Base-by-base conservation (phyloP, 176 grass and related monocot genomes). In the Oryza longistaminata region DNA sequence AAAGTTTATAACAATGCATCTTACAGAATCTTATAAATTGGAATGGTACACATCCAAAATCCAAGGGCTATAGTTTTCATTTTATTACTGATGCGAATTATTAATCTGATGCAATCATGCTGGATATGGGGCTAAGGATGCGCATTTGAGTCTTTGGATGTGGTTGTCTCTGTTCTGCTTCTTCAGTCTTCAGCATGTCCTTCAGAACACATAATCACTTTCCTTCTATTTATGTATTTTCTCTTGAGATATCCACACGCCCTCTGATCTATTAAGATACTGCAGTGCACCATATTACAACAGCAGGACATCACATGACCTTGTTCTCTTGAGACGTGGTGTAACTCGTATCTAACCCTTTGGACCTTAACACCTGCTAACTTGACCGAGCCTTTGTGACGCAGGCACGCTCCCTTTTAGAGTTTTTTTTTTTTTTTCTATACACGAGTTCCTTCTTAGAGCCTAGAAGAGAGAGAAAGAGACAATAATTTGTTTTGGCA, bases 291-390 rank as follows among this genome's bases (percentile, higher is more conserved):
- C 29, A 70, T 64, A 43, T 22, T 13, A n/a, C n/a, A 78, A 78
- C 87, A 53, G 83, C 29, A 75, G 70, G 39, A 62, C 70, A 25
- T 83, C 89, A 87, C 89, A 84, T 88, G 79, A n/a, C n/a, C 50
- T n/a, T n/a, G 73, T 27, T 71, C 61, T 49, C n/a, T 73, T 79
- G 82, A 75, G 72, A n/a, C n/a, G 49, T 73, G 45, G 5, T 80
- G 75, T 76, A 37, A 44, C 55, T 87, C n/a, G 70, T 70, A 74
- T 52, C 70, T 65, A 87, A 50, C 81, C 43, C 66, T 87, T 81
- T 43, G 81, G 75, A 79, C 71, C 71, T 81, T 64, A 19, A 58
- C n/a, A n/a, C n/a, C 21, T 83, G 24, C n/a, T 77, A 80, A 75
- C 16, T 74, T 64, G 62, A 76, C 89, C n/a, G n/a, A 90, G 75